These are phyloP conservation scores for Podaxis pistillaris DNA, from an alignment of 768 basidiomycete genomes.

Conservation along the genomic window DNA sequence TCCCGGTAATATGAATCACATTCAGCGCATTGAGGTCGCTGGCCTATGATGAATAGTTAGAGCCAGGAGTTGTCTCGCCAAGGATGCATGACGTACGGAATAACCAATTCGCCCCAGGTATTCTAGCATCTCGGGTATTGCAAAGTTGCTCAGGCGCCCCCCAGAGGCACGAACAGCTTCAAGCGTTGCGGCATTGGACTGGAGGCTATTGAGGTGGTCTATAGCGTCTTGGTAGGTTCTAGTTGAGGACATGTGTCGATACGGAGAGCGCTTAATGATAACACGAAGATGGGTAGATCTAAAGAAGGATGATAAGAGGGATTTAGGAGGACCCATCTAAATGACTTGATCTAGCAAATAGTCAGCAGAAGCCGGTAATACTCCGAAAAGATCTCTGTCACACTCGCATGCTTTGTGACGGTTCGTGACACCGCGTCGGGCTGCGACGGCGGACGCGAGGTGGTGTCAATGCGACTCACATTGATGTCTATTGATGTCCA, in stretches of 20 bases:
- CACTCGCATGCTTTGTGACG: constrained; percentile 7
- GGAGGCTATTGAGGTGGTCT: constrained; percentile 71
- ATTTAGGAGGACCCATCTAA: constrained; percentile 19
- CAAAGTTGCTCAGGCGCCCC: constrained; percentile 54
- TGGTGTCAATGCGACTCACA: too few relatives aligned
- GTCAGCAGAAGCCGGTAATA: background rate
- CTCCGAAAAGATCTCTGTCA: constrained; percentile 1
- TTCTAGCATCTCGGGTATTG: constrained; percentile 88
- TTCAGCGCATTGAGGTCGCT: constrained; percentile 84
- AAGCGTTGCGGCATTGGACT: constrained; percentile 92
- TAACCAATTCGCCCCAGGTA: constrained; percentile 88
- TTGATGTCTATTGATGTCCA: too few relatives aligned
- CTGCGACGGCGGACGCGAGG: too few relatives aligned
- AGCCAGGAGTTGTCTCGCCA: constrained; percentile 13
- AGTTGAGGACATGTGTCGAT: constrained; percentile 49
- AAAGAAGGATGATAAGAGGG: constrained; percentile 25
- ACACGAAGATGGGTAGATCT: constrained; percentile 18
- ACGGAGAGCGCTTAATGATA: constrained; percentile 6
- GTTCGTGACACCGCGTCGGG: background rate
- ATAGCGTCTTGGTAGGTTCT: constrained; percentile 75
- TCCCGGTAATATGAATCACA: constrained; percentile 95
- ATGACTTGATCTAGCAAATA: constrained; percentile 12
- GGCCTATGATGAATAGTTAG: constrained; percentile 45
- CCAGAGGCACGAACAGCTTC: constrained; percentile 80
- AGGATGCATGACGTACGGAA: constrained; percentile 47